A percentile compares a stretch with the other conserved stretches of the same genome.
phyloP scores from a whole-genome alignment of 1,139 yeast species.

The Geotrichum siamense region DNA sequence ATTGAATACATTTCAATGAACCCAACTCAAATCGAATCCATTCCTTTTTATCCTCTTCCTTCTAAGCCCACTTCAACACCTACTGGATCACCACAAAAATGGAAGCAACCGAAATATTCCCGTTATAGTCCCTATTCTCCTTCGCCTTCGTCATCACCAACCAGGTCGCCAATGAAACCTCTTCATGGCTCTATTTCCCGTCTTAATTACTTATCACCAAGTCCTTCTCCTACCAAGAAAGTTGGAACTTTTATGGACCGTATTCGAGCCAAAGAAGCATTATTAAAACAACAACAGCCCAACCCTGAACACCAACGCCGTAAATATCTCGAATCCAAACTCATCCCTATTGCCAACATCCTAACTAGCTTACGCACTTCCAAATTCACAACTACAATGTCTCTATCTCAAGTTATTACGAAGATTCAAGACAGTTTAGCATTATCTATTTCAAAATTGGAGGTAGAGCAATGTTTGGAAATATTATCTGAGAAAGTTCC shows the following conservation, averaged over 20 bases:
- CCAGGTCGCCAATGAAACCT: constrained; percentile 5
- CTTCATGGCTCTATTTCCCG: constrained; percentile 1
- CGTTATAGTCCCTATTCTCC: constrained; percentile 1
- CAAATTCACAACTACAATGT: constrained; percentile 3
- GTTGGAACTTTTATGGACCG: constrained; percentile 29
- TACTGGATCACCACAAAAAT: neutral
- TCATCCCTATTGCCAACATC: constrained; percentile 12
- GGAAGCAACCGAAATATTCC: neutral
- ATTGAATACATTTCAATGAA: constrained; percentile 3
- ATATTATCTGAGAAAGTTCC: constrained; percentile 15
- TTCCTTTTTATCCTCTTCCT: constrained; percentile 9
- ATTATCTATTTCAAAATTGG: constrained; percentile 7
- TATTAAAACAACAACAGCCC: neutral
- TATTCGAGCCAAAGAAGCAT: constrained; percentile 30
- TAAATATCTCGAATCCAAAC: constrained; percentile 15
- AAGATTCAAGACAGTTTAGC: constrained; percentile 13
- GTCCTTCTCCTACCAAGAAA: neutral
- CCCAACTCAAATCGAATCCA: neutral
- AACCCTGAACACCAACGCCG: constrained; percentile 9
- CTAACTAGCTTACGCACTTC: constrained; percentile 15
- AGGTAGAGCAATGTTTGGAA: constrained; percentile 11
- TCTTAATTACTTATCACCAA: constrained; percentile 4
- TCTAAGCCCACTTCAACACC: neutral
- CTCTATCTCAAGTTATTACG: constrained; percentile 10
- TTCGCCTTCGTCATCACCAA: neutral